Conservation (phyloP, 768 basidiomycete genomes). For the Sporobolomyces roseus region DNA sequence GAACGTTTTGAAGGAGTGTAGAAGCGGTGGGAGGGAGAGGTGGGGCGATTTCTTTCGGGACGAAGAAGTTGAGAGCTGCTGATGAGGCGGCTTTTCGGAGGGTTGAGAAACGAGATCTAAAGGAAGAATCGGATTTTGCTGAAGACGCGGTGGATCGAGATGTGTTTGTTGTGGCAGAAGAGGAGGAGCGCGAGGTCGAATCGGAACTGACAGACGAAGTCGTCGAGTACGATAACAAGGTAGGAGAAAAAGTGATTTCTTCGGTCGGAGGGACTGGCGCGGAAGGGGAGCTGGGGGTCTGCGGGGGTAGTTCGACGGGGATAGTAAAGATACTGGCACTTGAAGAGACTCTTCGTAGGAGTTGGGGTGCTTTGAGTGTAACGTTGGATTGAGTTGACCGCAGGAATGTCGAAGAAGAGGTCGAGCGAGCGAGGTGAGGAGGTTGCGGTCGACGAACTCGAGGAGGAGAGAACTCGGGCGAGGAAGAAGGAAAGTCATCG, state of each 20-base stretch:
- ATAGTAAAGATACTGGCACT: background rate
- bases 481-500: slow-evolving; percentile 5
- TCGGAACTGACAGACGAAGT: background rate
- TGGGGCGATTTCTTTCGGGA: background rate
- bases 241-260: background rate
- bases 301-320: slow-evolving; percentile 3
- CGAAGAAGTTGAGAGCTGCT: slow-evolving; percentile 12
- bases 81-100: slow-evolving; percentile 8
- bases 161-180: background rate
- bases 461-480: slow-evolving; percentile 6
- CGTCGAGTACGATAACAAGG: slow-evolving; percentile 2
- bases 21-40: slow-evolving; percentile 3
- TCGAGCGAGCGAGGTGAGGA: background rate
- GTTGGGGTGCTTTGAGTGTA: slow-evolving; percentile 10
- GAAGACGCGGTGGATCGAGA: background rate
- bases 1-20: background rate
- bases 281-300: background rate
- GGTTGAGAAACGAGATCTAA: slow-evolving; percentile 5
- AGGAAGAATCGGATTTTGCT: slow-evolving; percentile 1
- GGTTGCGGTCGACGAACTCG: background rate
- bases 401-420: background rate
- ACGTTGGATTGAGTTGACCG: slow-evolving; percentile 12
- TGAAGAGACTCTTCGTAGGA: slow-evolving; percentile 5
- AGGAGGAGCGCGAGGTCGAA: background rate
- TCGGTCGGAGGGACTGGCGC: background rate